Base-by-base conservation (phyloP, 805 yeast species). In the Wickerhamomyces bisporus region DNA sequence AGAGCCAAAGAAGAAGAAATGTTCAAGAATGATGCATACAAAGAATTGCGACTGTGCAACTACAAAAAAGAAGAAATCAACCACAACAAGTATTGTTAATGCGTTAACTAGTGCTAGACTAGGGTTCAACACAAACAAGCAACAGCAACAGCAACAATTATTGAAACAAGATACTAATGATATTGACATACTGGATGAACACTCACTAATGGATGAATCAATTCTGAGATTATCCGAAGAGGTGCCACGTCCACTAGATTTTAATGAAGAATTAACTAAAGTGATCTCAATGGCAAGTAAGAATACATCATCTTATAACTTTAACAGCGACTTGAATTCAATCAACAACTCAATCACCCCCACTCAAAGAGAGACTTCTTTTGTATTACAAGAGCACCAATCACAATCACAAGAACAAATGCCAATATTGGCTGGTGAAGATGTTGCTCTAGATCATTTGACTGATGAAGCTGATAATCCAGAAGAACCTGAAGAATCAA, bases 231-330 rank as follows among this genome's bases (percentile, higher is more conserved):
- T 30, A 18, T 30, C 24, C 3, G 32, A 34, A 6, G 40, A 37
- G 32, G 34, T 27, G 21, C 44, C 47, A 6, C 17, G 37, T 6
- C n/a, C 15, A 3, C 23, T 26, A 2, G 52, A 50, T 19, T 51
- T 45, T 33, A 45, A 51, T 24, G 52, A 51, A 16, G 56, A 51
- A n/a, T 34, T 53, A 16, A 44, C 45, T 3, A 36, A 39, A 18
- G 57, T 51, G 11, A 42, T 51, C 11, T 51, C 57, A 2, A 27
- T 51, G 41, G 56, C 56, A 2, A 46, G 52, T 8, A 36, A 38
- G 42, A 50, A 45, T 15, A 47, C 54, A 0, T 50, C 56, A 3
- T 30, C 39, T 9, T 53, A 51, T 35, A 50, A 53, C 36, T 51
- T 51, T 39, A 46, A 41, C 40, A 44, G 40, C 24, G 40, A 32